phyloP scores from a whole-genome alignment of 129 eudicot genomes.

The Apium graveolens region DNA sequence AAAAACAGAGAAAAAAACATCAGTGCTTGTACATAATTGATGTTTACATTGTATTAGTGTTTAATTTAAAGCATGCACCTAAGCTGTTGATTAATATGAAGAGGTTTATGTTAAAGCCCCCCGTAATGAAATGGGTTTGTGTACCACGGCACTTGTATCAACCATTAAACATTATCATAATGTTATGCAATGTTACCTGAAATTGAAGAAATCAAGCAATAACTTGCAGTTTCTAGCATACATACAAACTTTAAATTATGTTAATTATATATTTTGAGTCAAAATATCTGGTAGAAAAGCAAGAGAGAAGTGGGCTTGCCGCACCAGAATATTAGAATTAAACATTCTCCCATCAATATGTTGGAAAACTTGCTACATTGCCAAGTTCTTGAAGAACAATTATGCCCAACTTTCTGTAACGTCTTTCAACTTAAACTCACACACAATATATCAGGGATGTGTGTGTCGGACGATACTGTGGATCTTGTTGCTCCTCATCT shows the following conservation, averaged over 20 bases:
- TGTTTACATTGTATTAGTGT: neutral
- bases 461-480: neutral
- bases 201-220: neutral
- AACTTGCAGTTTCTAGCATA: neutral
- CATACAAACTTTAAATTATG: neutral
- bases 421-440: neutral
- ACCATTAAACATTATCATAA: neutral
- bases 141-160: neutral
- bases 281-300: neutral
- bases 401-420: neutral
- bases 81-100: neutral
- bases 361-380: neutral
- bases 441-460: neutral
- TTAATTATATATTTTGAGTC: too few species aligned
- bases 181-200: neutral
- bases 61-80: neutral
- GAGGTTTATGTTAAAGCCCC: neutral
- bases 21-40: neutral
- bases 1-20: neutral
- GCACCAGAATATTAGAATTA: too few species aligned
- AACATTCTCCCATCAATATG: neutral
- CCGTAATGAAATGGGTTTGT: neutral
- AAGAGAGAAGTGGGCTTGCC: neutral
- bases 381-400: too few species aligned
- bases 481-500: neutral